phyloP scores from a whole-genome alignment of 176 grass and related monocot species.

The Musa troglodytarum region DNA sequence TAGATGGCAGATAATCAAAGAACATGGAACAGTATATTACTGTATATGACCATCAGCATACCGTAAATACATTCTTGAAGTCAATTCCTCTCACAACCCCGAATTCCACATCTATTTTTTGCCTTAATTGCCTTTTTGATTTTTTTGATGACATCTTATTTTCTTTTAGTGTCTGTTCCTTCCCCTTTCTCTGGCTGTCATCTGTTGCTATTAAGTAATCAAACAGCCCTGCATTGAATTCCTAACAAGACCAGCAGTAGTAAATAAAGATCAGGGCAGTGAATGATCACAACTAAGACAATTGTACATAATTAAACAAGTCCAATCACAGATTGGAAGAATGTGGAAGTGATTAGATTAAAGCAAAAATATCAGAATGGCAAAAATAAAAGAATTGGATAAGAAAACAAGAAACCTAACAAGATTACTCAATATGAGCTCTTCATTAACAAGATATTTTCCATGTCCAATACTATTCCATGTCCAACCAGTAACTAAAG shows the following conservation, averaged over 20 bases:
- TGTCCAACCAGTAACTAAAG: no score
- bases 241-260: constrained; percentile 35
- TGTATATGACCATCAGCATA: constrained; percentile 33
- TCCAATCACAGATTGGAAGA: not conserved
- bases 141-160: constrained; percentile 35
- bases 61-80: constrained; percentile 95
- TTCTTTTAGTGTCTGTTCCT: constrained; percentile 43
- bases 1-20: not conserved
- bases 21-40: not conserved
- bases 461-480: no score
- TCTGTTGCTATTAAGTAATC: constrained; percentile 98
- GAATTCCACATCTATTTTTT: constrained; percentile 75
- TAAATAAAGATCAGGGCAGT: not conserved
- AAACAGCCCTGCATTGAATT: constrained; percentile 93
- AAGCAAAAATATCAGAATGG: not conserved
- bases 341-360: not conserved
- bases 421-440: no score
- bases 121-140: constrained; percentile 47
- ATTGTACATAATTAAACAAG: not conserved
- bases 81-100: constrained; percentile 93
- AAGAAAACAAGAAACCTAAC: not conserved
- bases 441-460: no score
- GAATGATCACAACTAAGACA: not conserved
- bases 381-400: not conserved
- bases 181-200: constrained; percentile 53